Evolutionary conservation across 805 yeast genomes (phyloP).

Genomic region (Cyberlindnera mycetangii): DNA sequence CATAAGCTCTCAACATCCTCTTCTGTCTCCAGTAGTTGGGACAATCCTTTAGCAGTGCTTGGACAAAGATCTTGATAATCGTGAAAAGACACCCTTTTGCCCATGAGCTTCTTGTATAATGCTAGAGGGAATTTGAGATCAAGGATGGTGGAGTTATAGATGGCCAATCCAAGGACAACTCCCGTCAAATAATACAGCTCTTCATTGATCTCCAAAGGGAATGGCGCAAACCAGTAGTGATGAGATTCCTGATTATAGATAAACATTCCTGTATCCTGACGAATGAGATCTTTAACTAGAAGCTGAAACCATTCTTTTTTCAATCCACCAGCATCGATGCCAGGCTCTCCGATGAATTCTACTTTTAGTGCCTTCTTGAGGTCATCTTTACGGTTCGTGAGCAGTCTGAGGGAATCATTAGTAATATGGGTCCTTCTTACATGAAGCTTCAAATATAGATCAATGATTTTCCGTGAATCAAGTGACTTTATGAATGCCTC

Average conservation of each 20-base stretch:
- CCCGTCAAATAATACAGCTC: constrained; percentile 79
- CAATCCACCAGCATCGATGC: constrained; percentile 94
- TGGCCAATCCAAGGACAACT: constrained; percentile 82
- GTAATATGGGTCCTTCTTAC: constrained; percentile 68
- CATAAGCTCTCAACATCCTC: constrained; percentile 48
- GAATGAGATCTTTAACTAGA: constrained; percentile 66
- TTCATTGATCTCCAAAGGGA: constrained; percentile 37
- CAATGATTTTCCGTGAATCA: constrained; percentile 56
- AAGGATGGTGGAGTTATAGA: constrained; percentile 83
- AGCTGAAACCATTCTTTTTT: constrained; percentile 91
- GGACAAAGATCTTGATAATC: constrained; percentile 76
- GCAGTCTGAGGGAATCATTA: constrained; percentile 68
- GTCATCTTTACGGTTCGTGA: constrained; percentile 53
- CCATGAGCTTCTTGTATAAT: constrained; percentile 69
- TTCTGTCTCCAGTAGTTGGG: constrained; percentile 42
- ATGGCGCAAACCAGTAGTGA: constrained; percentile 69
- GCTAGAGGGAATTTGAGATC: constrained; percentile 77
- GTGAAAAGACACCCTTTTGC: constrained; percentile 48
- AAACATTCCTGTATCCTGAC: constrained; percentile 67
- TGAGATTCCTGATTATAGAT: constrained; percentile 64
- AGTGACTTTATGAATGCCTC: constrained; percentile 80
- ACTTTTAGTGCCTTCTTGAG: constrained; percentile 73
- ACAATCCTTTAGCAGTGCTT: constrained; percentile 50
- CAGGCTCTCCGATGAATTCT: constrained; percentile 85
- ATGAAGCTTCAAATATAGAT: constrained; percentile 63